Conservation (phyloP, 2,329 filamentous ascomycete genomes). For the Talaromyces islandicus region DNA sequence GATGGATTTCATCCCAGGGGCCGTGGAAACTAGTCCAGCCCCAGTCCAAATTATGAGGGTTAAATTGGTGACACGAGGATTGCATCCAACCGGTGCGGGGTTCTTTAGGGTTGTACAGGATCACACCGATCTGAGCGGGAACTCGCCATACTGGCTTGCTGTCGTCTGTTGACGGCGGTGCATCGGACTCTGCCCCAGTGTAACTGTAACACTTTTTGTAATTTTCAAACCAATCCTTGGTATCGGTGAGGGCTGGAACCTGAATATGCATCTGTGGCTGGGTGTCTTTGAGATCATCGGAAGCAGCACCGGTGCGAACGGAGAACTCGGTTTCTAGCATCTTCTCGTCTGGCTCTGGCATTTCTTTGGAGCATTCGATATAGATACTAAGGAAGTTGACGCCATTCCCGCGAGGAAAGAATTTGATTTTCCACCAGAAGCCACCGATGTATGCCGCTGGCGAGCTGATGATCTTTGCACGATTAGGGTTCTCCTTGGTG, state of each 20-base stretch:
- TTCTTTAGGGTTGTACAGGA: slow-evolving; percentile 59
- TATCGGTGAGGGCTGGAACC: slow-evolving; percentile 21
- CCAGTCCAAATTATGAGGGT: slow-evolving; percentile 54
- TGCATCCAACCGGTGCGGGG: slow-evolving; percentile 53
- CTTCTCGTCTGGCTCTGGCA: slow-evolving; percentile 31
- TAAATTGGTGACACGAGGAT: slow-evolving; percentile 55
- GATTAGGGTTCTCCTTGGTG: slow-evolving; percentile 55
- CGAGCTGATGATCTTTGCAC: slow-evolving; percentile 54
- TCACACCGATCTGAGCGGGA: slow-evolving; percentile 56
- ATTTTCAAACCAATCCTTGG: slow-evolving; percentile 24
- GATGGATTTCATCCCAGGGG: slow-evolving; percentile 53
- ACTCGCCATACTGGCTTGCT: slow-evolving; percentile 35
- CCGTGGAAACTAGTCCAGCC: slow-evolving; percentile 59
- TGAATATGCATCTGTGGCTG: slow-evolving; percentile 27
- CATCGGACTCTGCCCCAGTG: slow-evolving; percentile 9
- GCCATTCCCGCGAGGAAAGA: slow-evolving; percentile 57
- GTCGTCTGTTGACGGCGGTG: slow-evolving; percentile 1
- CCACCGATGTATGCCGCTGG: slow-evolving; percentile 51
- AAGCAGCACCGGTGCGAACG: slow-evolving; percentile 32
- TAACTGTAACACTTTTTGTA: slow-evolving; percentile 23
- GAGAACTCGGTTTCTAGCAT: slow-evolving; percentile 35
- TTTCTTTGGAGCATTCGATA: slow-evolving; percentile 53
- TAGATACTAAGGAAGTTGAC: slow-evolving; percentile 55
- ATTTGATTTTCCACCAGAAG: slow-evolving; percentile 61
- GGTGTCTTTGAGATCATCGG: slow-evolving; percentile 26